Percentiles rank a stretch among this genome's conserved stretches.
phyloP scores from a whole-genome alignment of 140 eudicot genomes.

The Bidens hawaiensis region DNA sequence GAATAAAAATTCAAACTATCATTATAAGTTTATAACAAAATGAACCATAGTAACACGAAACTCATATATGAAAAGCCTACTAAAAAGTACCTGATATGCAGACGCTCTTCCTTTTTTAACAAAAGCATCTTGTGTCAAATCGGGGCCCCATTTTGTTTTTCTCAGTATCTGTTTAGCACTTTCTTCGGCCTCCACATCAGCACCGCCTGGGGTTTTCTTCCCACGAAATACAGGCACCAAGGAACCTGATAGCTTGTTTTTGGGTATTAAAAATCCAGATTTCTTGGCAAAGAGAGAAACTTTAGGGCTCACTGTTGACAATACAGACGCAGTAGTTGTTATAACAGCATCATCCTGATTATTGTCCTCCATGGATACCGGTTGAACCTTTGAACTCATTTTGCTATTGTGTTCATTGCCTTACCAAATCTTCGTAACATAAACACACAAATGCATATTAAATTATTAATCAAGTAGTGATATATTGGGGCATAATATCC shows the following conservation, averaged over 20 bases:
- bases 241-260: conserved; percentile 87
- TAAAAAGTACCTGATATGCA: conserved; percentile 76
- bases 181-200: conserved; percentile 46
- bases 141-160: conserved; percentile 95
- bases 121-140: conserved; percentile 69
- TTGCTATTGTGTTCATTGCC: conserved; percentile 21
- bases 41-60: not conserved
- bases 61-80: not conserved
- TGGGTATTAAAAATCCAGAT: conserved; percentile 88
- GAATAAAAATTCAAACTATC: not conserved
- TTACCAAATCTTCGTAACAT: conserved; percentile 21
- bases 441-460: conserved; percentile 2
- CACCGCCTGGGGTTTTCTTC: conserved; percentile 52
- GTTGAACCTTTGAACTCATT: conserved; percentile 64
- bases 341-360: conserved; percentile 34
- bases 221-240: conserved; percentile 66
- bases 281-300: conserved; percentile 60
- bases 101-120: conserved; percentile 81
- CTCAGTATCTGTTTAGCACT: conserved; percentile 48
- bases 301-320: conserved; percentile 51
- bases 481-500: not conserved
- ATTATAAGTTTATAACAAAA: conserved; percentile 7
- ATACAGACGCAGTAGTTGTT: conserved; percentile 39
- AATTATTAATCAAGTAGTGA: conserved; percentile 3
- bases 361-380: conserved; percentile 35